phyloP scores from a whole-genome alignment of 306 rosid species.

The Prinsepia uniflora region DNA sequence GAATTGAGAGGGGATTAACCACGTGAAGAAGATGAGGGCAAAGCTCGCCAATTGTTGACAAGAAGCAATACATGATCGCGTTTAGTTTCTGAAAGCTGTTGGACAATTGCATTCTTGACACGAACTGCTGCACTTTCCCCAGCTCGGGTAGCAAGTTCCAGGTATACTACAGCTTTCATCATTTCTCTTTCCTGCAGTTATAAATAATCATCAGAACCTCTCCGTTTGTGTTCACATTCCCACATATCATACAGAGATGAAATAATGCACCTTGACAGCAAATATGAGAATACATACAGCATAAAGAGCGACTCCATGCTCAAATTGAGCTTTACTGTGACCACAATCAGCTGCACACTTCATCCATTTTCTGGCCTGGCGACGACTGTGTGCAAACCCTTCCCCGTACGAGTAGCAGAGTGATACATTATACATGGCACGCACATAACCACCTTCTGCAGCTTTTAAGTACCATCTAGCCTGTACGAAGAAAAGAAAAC shows the following conservation, averaged over 20 bases:
- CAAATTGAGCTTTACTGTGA: conserved; percentile 81
- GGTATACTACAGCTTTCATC: conserved; percentile 82
- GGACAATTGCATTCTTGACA: conserved; percentile 61
- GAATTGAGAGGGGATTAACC: background rate
- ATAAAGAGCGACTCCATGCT: conserved; percentile 76
- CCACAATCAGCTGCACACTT: conserved; percentile 86
- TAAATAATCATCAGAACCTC: conserved; percentile 17
- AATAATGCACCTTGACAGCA: background rate
- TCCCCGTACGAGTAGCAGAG: conserved; percentile 75
- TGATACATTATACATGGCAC: conserved; percentile 85
- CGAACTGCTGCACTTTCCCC: conserved; percentile 70
- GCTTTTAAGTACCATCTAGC: conserved; percentile 86
- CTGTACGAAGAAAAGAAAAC: conserved; percentile 36
- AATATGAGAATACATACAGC: conserved; percentile 42
- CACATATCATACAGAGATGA: background rate
- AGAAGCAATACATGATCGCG: conserved; percentile 52
- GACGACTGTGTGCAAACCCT: conserved; percentile 56
- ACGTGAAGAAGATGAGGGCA: conserved; percentile 49
- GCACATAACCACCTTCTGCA: conserved; percentile 78
- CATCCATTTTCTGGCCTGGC: conserved; percentile 79
- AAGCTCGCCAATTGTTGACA: conserved; percentile 65
- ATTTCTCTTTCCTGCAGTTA: conserved; percentile 63
- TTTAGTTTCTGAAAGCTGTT: conserved; percentile 53
- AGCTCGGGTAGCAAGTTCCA: conserved; percentile 78
- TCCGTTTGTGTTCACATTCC: background rate